Evolutionary conservation across 768 basidiomycete genomes (phyloP).

Genomic region (Antrodiella citrinella): DNA sequence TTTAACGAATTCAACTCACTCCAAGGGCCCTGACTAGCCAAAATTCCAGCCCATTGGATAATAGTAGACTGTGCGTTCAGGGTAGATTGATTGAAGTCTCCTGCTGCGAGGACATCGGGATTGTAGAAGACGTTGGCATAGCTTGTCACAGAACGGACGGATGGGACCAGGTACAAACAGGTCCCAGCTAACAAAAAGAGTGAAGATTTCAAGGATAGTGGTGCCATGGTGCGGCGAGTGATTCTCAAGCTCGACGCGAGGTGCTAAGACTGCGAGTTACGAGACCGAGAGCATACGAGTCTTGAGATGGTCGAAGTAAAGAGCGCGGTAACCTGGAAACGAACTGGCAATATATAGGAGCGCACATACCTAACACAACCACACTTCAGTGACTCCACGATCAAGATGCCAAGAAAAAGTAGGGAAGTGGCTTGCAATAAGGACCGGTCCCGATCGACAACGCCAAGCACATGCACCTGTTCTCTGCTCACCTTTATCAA

Average conservation of each 20-base stretch:
- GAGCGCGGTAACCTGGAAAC: no score
- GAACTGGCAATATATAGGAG: no score
- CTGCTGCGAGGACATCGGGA: constrained; percentile 37
- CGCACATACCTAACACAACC: no score
- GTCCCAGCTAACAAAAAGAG: constrained; percentile 2
- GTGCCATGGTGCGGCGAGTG: neutral
- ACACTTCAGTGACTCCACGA: no score
- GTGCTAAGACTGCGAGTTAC: no score
- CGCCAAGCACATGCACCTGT: no score
- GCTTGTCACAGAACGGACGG: constrained; percentile 24
- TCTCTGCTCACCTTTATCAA: no score
- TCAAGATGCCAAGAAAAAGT: no score
- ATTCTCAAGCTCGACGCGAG: no score
- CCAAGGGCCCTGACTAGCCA: constrained; percentile 44
- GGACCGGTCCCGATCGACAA: no score
- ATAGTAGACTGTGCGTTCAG: constrained; percentile 39
- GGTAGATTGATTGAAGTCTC: constrained; percentile 35
- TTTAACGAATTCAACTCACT: constrained; percentile 27
- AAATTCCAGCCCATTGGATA: constrained; percentile 35
- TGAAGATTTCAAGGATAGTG: neutral
- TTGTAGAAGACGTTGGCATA: constrained; percentile 53
- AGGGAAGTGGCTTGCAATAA: no score
- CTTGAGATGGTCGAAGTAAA: no score
- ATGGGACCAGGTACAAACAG: constrained; percentile 1
- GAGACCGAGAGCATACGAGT: constrained; percentile 2